A percentile compares a stretch with the other conserved stretches of the same genome.
Conservation (phyloP, 106 monocot species). For the Vanilla planifolia region DNA sequence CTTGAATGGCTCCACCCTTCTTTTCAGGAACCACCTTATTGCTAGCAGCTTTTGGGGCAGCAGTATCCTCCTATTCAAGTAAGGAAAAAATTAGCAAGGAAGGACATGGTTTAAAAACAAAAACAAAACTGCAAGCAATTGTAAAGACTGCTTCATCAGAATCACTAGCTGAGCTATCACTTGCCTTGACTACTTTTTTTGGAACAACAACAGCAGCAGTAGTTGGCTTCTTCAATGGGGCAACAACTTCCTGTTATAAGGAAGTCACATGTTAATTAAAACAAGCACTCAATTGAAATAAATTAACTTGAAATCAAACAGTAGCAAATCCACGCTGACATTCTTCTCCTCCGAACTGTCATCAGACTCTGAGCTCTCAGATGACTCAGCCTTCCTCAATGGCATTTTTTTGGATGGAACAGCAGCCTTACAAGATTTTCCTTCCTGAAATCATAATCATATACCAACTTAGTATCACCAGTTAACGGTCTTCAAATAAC, state of each 20-base stretch:
- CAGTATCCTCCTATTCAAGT: not conserved
- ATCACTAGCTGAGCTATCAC: conserved; percentile 23
- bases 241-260: conserved; percentile 11
- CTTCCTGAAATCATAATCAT: not conserved
- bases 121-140: not conserved
- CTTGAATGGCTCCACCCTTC: conserved; percentile 8
- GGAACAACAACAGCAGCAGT: conserved; percentile 3
- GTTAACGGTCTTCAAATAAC: too few relatives aligned
- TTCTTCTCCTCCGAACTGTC: conserved; percentile 35
- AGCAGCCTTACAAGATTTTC: conserved; percentile 5
- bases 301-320: not conserved
- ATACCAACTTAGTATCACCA: too few relatives aligned
- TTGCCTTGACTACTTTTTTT: conserved; percentile 14
- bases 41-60: not conserved
- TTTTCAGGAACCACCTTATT: not conserved
- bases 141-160: conserved; percentile 19
- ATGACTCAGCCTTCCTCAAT: conserved; percentile 27
- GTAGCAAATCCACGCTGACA: conserved; percentile 12
- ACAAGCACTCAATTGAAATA: not conserved
- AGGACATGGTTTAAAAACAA: too few relatives aligned
- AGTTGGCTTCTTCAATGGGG: conserved; percentile 9
- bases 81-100: too few relatives aligned
- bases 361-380: conserved; percentile 45
- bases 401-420: conserved; percentile 12
- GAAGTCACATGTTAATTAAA: not conserved